A percentile compares a stretch with the other conserved stretches of the same genome.
Conservation (phyloP, 345 rosid genomes). For the Boechera divaricarpa region DNA sequence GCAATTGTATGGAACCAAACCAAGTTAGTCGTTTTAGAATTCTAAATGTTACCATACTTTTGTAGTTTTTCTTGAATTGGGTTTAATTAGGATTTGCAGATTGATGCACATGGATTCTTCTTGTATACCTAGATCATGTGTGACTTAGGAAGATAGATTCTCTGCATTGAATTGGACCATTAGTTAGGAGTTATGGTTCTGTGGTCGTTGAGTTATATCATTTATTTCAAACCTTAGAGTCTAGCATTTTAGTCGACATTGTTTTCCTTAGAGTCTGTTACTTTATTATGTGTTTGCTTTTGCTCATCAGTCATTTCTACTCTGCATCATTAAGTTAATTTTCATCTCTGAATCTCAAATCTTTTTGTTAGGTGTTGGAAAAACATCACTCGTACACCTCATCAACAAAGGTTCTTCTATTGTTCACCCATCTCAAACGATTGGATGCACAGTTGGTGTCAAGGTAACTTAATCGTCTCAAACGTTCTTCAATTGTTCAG, state of each 20-base stretch:
- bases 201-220: conserved; percentile 9
- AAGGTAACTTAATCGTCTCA: conserved; percentile 59
- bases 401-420: conserved; percentile 77
- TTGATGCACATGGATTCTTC: conserved; percentile 6
- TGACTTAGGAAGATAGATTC: conserved; percentile 21
- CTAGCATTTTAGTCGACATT: background rate
- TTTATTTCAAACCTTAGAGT: conserved; percentile 4
- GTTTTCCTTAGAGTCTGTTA: background rate
- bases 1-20: background rate
- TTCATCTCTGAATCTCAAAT: conserved; percentile 29
- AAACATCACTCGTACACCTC: conserved; percentile 90
- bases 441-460: conserved; percentile 95
- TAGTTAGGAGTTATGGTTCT: conserved; percentile 14
- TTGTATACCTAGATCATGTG: conserved; percentile 7
- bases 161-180: conserved; percentile 33
- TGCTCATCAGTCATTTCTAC: conserved; percentile 11
- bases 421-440: conserved; percentile 83
- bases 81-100: background rate
- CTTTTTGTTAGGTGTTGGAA: conserved; percentile 78
- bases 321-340: conserved; percentile 20
- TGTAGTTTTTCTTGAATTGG: conserved; percentile 4
- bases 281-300: conserved; percentile 3
- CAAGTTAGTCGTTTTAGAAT: background rate
- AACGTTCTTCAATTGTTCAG: conserved; percentile 8
- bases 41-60: conserved; percentile 6